Evolutionary conservation across 2,329 filamentous ascomycete genomes (phyloP), one percentile per base, ranked within the genome.

Genomic region (Chaetoscypha palmicola): DNA sequence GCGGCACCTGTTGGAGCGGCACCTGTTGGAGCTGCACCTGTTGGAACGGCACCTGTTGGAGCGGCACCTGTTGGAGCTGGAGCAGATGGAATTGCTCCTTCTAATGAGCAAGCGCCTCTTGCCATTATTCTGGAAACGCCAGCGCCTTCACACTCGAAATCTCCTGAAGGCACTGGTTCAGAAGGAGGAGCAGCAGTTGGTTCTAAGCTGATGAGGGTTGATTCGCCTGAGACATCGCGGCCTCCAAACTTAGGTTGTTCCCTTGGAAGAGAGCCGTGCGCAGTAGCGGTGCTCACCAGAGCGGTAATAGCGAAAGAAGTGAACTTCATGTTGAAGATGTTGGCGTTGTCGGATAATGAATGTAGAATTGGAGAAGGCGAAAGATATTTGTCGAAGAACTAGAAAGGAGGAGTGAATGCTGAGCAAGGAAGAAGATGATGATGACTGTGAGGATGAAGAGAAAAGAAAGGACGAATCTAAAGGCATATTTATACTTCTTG

Each of bases 281-380:
- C 16, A 9, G 24, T 38, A 39, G 38, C 38, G 17, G 38, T 22
- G 28, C 10, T 16, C n/a, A 17, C 35, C 5, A 38, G 22, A 38
- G 35, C 35, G 24, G 35, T 21, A 24, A 38, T 11, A 23, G 24
- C 17, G 35, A 38, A 24, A 38, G 35, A 24, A 12, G 35, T 38
- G 17, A 38, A 24, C 35, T 38, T 23, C 35, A 38, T 38, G 19
- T 14, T 38, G 33, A 36, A 36, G n/a, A n/a, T n/a, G n/a, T 16
- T 35, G 12, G 32, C 12, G 12, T 19, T 14, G 32, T 19, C 16
- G 12, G 17, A 19, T 14, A 28, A 38, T 38, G 35, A 38, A 26
- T 14, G 36, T 23, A 5, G 21, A 26, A 19, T 11, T 19, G 12
- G 17, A 14, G 14, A 26, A 38, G 22, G 21, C n/a, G 26, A 36